These are phyloP conservation scores for Trametes polyzona DNA, from an alignment of 1,284 basidiomycete genomes.

Conservation along the genomic window DNA sequence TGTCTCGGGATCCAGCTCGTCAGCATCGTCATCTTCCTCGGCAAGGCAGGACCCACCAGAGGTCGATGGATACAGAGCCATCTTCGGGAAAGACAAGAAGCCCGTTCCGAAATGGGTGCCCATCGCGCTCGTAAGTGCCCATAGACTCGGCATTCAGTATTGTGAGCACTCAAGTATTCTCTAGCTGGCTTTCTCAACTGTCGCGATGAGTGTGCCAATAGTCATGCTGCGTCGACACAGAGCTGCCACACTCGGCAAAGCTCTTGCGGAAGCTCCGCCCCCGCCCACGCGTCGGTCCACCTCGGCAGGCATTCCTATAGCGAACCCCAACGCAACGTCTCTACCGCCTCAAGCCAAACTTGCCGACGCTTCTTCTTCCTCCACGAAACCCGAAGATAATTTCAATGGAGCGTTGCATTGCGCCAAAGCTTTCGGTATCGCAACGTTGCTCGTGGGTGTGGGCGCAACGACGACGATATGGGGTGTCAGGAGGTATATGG, in stretches of 20 bases:
- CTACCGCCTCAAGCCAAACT: not conserved
- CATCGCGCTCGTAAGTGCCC: constrained; percentile 31
- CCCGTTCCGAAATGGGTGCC: constrained; percentile 34
- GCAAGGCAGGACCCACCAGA: not conserved
- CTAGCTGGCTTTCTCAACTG: constrained; percentile 43
- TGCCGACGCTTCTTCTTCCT: not conserved
- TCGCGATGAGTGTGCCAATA: constrained; percentile 40
- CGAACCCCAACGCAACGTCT: constrained; percentile 10
- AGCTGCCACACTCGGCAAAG: constrained; percentile 20
- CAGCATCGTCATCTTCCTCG: not conserved
- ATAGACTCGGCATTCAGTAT: not conserved
- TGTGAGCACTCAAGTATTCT: not conserved
- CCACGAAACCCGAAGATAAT: constrained; percentile 25
- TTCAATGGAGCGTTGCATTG: constrained; percentile 48
- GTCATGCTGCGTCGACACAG: constrained; percentile 40
- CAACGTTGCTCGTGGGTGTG: constrained; percentile 44
- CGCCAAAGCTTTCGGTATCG: constrained; percentile 49
- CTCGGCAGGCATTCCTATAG: constrained; percentile 10
- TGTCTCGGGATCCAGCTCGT: not conserved
- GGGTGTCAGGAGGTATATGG: constrained; percentile 44
- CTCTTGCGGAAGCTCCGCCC: constrained; percentile 31
- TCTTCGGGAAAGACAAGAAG: constrained; percentile 23
- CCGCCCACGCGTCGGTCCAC: constrained; percentile 33
- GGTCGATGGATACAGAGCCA: constrained; percentile 9
- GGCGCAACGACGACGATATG: constrained; percentile 40